Evolutionary conservation across 306 rosid species (phyloP).

Genomic region (Prunus fruticosa): DNA sequence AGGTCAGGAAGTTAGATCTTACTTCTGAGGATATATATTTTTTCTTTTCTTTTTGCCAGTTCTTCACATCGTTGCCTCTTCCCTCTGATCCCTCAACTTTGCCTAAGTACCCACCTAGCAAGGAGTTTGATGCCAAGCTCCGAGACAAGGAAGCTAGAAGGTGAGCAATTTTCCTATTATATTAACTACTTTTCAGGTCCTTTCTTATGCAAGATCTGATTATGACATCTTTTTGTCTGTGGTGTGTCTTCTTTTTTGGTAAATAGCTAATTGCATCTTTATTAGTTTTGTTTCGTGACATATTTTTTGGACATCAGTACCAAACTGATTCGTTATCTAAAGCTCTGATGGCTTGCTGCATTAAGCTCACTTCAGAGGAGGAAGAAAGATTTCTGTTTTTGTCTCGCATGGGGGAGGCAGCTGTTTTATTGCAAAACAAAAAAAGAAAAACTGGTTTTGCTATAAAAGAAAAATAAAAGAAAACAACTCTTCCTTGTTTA

Average conservation of each 20-base stretch:
- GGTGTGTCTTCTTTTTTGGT: neutral
- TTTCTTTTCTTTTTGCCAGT: constrained; percentile 38
- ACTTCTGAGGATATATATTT: constrained; percentile 5
- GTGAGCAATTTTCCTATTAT: constrained; percentile 34
- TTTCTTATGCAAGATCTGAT: neutral
- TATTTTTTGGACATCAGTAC: neutral
- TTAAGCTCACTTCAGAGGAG: neutral
- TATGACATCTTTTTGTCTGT: neutral
- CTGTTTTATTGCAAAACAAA: no score
- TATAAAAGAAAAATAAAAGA: no score
- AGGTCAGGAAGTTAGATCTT: constrained; percentile 5
- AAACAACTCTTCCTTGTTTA: no score
- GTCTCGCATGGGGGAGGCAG: no score
- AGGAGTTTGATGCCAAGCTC: constrained; percentile 76
- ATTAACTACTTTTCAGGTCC: neutral
- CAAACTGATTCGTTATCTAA: neutral
- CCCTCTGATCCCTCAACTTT: constrained; percentile 69
- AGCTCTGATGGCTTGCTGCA: neutral
- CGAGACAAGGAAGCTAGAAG: constrained; percentile 75
- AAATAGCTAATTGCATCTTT: neutral
- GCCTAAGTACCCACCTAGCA: constrained; percentile 82
- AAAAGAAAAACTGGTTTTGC: no score
- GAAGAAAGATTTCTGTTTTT: no score
- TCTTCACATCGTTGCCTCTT: constrained; percentile 66
- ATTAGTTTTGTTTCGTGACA: neutral